Evolutionary conservation across 106 monocot genomes (phyloP), one percentile per base, ranked within the genome.

Genomic region (Triglochin maritima): DNA sequence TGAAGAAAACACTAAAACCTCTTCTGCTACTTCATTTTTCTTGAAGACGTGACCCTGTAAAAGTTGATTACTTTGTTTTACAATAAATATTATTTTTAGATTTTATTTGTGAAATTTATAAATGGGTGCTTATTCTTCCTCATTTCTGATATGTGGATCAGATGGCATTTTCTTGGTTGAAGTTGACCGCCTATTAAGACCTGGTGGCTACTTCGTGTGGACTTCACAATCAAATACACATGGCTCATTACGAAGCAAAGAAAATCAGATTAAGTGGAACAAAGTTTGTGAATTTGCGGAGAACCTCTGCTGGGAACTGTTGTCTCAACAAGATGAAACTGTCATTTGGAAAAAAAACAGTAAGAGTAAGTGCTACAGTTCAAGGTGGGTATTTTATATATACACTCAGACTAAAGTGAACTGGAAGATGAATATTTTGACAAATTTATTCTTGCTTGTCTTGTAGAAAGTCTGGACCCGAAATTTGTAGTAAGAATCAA

Each of bases 121-220:
- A 0, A 1, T 29, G 29, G 29, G 29, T 29, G 1, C 29, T 29
- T 29, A 29, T 29, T 29, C 0, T 29, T 29, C 29, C 29, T 29
- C 29, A 29, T 29, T 29, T 0, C 29, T 29, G 29, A 29, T 29
- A 29, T 29, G 29, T 29, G 29, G 29, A 29, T 29, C 77, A 96
- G 95, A 96, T 79, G 90, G 95, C 54, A 72, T 86, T 63, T 86
- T 83, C 67, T 80, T 92, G 59, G 79, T 79, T 72, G 95, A 96
- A 79, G 87, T 90, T 66, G 90, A 96, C 64, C 83, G 95, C 73
- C 78, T 96, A 51, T 66, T 96, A 61, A 83, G 78, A 50, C 90
- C 95, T 57, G 90, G 90, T 53, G 95, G 95, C 12, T 96, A 90
- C 56, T 96, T 96, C 80, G 88, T 96, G 3, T 96, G 85, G 87